These are phyloP conservation scores for Xylariaceae sp. DNA, from an alignment of 2,329 filamentous ascomycete species.

Conservation along the genomic window DNA sequence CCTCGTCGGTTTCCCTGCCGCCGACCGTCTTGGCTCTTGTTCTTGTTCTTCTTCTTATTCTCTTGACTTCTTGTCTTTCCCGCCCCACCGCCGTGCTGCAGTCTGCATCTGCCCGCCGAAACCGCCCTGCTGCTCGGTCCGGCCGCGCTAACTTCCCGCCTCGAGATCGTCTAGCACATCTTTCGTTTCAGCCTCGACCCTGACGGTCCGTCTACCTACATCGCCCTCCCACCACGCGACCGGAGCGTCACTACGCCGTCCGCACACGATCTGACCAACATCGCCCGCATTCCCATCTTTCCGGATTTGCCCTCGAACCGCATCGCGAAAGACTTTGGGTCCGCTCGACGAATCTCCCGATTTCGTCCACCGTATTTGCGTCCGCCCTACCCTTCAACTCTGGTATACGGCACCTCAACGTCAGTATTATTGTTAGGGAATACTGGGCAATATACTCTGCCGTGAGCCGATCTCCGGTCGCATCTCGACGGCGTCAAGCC, in stretches of 20 bases:
- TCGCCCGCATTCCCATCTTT: too few species aligned
- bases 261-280: neutral
- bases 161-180: constrained; percentile 10
- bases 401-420: too few species aligned
- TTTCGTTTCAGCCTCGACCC: constrained; percentile 8
- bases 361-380: neutral
- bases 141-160: constrained; percentile 13
- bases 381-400: neutral
- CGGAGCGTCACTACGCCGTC: neutral
- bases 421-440: too few species aligned
- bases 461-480: too few species aligned
- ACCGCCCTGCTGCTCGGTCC: neutral
- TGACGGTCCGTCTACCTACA: constrained; percentile 1
- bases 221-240: neutral
- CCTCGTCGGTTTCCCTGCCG: neutral
- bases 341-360: too few species aligned
- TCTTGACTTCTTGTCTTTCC: constrained; percentile 4
- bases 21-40: neutral
- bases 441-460: too few species aligned
- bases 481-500: too few species aligned
- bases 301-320: neutral
- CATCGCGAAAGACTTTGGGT: too few species aligned
- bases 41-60: constrained; percentile 2
- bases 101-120: neutral
- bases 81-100: neutral